Evolutionary conservation across 345 rosid genomes (phyloP).

Genomic region (Mallotus nudiflorus): DNA sequence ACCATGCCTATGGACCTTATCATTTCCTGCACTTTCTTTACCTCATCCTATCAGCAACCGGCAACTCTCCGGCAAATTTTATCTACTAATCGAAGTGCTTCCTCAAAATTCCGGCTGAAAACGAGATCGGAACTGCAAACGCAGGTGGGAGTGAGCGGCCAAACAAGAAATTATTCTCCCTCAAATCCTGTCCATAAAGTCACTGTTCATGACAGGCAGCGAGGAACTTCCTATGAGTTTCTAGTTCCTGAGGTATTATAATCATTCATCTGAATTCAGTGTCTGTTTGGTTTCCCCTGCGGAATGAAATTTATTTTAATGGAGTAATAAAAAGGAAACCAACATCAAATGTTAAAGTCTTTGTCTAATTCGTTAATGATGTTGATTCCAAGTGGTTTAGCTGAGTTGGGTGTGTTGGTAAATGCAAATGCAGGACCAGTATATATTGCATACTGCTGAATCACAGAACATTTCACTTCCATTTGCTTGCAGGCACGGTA

Average conservation of each 20-base stretch:
- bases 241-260: slow-evolving; percentile 73
- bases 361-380: too few species aligned
- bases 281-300: too few species aligned
- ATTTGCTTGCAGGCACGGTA: slow-evolving; percentile 99
- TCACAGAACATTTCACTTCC: slow-evolving; percentile 79
- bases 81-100: slow-evolving; percentile 17
- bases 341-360: too few species aligned
- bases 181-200: slow-evolving; percentile 72
- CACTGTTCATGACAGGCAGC: slow-evolving; percentile 79
- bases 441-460: slow-evolving; percentile 91
- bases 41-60: slow-evolving; percentile 25
- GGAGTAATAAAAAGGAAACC: neutral
- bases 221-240: slow-evolving; percentile 79
- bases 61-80: slow-evolving; percentile 19
- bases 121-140: slow-evolving; percentile 48
- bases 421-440: slow-evolving; percentile 76
- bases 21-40: slow-evolving; percentile 35
- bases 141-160: slow-evolving; percentile 41
- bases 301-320: too few species aligned
- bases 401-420: neutral
- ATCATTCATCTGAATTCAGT: too few species aligned
- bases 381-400: too few species aligned
- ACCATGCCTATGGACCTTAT: slow-evolving; percentile 46
- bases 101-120: slow-evolving; percentile 33
- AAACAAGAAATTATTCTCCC: slow-evolving; percentile 29